Evolutionary conservation across 768 basidiomycete species (phyloP), one percentile per base, ranked within the genome.

Genomic region (Suillus sp.): DNA sequence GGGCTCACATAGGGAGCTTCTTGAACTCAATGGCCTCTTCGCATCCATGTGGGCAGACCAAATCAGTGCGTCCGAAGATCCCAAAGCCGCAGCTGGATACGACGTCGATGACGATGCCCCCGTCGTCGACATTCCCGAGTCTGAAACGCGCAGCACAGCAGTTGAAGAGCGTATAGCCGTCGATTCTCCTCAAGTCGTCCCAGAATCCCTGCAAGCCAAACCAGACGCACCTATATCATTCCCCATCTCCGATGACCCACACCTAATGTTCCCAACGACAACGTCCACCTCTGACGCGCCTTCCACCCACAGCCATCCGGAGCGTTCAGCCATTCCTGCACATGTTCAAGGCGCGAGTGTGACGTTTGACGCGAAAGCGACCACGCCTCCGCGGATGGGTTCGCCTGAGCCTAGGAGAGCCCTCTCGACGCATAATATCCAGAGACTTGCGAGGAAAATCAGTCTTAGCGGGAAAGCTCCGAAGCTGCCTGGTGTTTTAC

Each of bases 11-110:
- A 86, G 84, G 63, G 92, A 95, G 65, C 80, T 97, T 37, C 76
- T 95, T 53, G 85, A 86, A 35, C 76, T 78, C 51, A 84, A 90
- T 67, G 92, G 92, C 58, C 70, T 86, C 43, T 95, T 95, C 69
- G 90, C 92, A 14, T 80, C 84, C 1, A 91, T 96, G 91, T 97
- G 95, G 95, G 87, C 91, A 1, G 87, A 93, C 71, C 92, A 96
- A 70, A 80, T 90, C 35, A 86, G 86, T 27, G 81, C 88, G 4
- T 75, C 74, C 42, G 72, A 69, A 20, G 67, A 68, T 57, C 67
- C 63, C 3, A 72, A 74, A 32, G 57, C 59, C 20, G 67, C 37
- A 8, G 71, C 69, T 40, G 77, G 69, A 45, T 71, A 72, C 54
- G 77, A 78, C 9, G 18, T 55, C 2, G 32, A 53, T 1, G 70